Evolutionary conservation across 306 rosid genomes (phyloP).

Genomic region (Urtica urens): DNA sequence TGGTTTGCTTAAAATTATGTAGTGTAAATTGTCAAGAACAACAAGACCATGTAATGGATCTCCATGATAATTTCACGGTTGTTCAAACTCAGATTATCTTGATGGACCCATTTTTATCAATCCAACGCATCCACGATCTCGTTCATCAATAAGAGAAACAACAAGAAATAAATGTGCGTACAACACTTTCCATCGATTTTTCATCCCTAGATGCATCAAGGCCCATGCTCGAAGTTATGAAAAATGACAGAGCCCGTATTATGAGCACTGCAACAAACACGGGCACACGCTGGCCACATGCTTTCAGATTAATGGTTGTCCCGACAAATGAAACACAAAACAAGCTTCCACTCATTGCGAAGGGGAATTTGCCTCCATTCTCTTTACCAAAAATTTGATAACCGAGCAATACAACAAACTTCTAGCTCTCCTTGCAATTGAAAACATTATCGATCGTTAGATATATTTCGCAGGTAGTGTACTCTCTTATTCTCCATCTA

Average conservation of each 20-base stretch:
- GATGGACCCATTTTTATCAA: not conserved
- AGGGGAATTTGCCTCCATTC: too few species aligned
- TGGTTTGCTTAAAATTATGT: too few species aligned
- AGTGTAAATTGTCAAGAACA: too few species aligned
- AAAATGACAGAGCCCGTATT: slow-evolving; percentile 1
- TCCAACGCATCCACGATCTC: not conserved
- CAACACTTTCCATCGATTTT: not conserved
- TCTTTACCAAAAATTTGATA: too few species aligned
- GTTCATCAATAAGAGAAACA: not conserved
- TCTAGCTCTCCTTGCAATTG: slow-evolving; percentile 5
- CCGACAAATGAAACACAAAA: too few species aligned
- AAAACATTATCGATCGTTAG: not conserved
- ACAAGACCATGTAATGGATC: not conserved
- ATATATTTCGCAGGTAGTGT: not conserved
- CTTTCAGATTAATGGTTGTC: not conserved
- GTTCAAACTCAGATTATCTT: not conserved
- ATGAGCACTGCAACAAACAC: slow-evolving; percentile 7
- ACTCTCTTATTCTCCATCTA: not conserved
- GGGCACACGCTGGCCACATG: slow-evolving; percentile 7
- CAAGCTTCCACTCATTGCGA: not conserved
- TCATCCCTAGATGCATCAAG: not conserved
- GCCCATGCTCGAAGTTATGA: not conserved
- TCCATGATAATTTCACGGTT: not conserved
- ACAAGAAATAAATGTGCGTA: not conserved
- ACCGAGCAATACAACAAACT: slow-evolving; percentile 9